Base-by-base conservation (phyloP, 2,329 filamentous ascomycete species). In the Aspergillus puulaauensis region DNA sequence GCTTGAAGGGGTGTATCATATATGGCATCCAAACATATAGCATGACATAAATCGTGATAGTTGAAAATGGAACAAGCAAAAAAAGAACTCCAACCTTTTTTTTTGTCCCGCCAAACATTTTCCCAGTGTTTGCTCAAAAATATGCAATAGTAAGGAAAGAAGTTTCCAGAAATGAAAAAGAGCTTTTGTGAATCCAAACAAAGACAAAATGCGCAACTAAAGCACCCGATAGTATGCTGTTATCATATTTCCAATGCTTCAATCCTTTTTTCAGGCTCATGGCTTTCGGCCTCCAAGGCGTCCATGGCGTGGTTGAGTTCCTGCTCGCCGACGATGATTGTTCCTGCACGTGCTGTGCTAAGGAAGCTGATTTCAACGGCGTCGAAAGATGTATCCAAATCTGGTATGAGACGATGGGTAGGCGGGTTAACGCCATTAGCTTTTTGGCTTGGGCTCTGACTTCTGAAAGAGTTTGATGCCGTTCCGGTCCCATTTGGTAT, bases 271-370 rank as follows among this genome's bases (percentile, higher is more conserved):
- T 64, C 64, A 17, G 60, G 63, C 24, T 62, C 62, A n/a, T 65
- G 61, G 46, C 61, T 74, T 51, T 75, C 76, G 4, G 69, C 71
- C 12, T 78, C 73, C 68, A 97, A 74, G 6, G 91, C 90, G 47
- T 84, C 83, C 65, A 97, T 78, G 0, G 91, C 93, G 57, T 84
- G 84, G n/a, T 82, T 79, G 45, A 93, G 80, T 70, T 93, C 90
- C 65, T 89, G 85, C 61, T 88, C 84, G 4, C 87, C 85, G 40
- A 98, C 84, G 68, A 98, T 92, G 9, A 98, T 93, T 5, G 91
- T 93, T 1, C 93, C 93, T 0, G 93, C 91, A 43, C 89, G 84
- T 4, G 91, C 92, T 0, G 93, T 98, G 60, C 90, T 95, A 61
- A 98, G 79, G 73, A 97, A 98, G 57, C 89, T 93, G 75, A 98